Conservation (phyloP, 2,329 filamentous ascomycete species). For the Pseudogymnoascus sp. region DNA sequence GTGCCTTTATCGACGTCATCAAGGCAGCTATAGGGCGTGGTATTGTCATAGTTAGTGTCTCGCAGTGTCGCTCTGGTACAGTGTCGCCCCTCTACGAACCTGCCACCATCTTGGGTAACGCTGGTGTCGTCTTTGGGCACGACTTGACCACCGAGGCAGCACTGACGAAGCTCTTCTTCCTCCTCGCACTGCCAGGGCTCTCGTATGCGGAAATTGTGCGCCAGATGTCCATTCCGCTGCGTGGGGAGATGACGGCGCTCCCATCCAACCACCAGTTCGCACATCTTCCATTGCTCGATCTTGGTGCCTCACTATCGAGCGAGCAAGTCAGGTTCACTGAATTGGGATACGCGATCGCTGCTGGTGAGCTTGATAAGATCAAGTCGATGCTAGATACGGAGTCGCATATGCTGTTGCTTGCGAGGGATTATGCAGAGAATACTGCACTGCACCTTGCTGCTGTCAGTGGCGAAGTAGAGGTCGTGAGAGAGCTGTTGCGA, state of each 20-base stretch:
- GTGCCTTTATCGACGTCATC: slow-evolving; percentile 53
- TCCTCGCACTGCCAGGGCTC: slow-evolving; percentile 53
- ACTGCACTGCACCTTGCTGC: slow-evolving; percentile 34
- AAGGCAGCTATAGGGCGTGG: slow-evolving; percentile 56
- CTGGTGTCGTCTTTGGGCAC: slow-evolving; percentile 61
- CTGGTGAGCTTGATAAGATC: slow-evolving; percentile 44
- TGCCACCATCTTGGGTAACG: slow-evolving; percentile 53
- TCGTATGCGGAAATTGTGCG: slow-evolving; percentile 51
- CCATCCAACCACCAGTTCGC: slow-evolving; percentile 28
- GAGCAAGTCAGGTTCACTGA: slow-evolving; percentile 51
- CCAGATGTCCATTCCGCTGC: slow-evolving; percentile 55
- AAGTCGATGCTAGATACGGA: slow-evolving; percentile 25
- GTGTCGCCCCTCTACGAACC: slow-evolving; percentile 53
- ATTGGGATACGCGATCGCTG: slow-evolving; percentile 56
- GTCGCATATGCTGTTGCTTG: slow-evolving; percentile 25
- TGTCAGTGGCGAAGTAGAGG: slow-evolving; percentile 40
- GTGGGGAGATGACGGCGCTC: slow-evolving; percentile 56
- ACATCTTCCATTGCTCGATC: slow-evolving; percentile 41
- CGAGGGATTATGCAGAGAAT: slow-evolving; percentile 33
- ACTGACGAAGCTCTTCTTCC: slow-evolving; percentile 38
- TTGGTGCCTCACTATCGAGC: slow-evolving; percentile 37
- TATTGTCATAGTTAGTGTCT: slow-evolving; percentile 66
- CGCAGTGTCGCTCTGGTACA: slow-evolving; percentile 51
- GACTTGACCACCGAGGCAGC: slow-evolving; percentile 58
- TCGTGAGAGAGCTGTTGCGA: slow-evolving; percentile 52